Base-by-base conservation (phyloP, 208 protist genomes). In the Porcisia deanei region DNA sequence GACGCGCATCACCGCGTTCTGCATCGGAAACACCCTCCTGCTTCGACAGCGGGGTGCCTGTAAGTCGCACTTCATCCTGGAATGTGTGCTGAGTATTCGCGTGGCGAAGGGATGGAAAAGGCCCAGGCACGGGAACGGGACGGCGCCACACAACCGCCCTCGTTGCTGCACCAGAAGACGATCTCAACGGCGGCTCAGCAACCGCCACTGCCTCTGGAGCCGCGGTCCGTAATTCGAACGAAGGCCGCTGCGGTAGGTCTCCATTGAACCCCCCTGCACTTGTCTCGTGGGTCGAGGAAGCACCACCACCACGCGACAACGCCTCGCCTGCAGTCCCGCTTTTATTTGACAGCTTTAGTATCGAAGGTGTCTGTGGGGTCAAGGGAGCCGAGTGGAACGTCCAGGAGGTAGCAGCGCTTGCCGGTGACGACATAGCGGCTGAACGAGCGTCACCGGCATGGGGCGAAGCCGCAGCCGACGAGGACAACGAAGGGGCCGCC, bases 331-430 rank as follows among this genome's bases (percentile, higher is more conserved):
- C 55, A 47, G 55, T 25, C 52, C 16, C 66, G 14, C 47, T 16
- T 7, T 34, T 41, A 3, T 16, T n/a, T 41, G 57, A 22, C 10
- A 2, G 25, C n/a, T 22, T 59, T 14, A 59, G 45, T 3, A 59
- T 47, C 9, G 73, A 71, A 16, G 71, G 57, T 5, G 54, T 52
- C 22, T 54, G 64, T 18, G 16, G 67, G 2, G 39, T 60, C 49
- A 49, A 61, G 20, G 45, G 57, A 18, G 75, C 55, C n/a, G 84
- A 88, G 37, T 80, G 81, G 37, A 88, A 88, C 41, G 84, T 85
- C 84, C 84, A 88, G 20, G 80, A 85, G 25, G 84, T 82, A 60
- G 39, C 71, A 4, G 77, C 65, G 67, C 78, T 82, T 59, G 37
- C 60, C 3, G 66, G 71, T n/a, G 71, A 57, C 18, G 41, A 43